Evolutionary conservation across 208 protist species (phyloP).

Genomic region (Phytomonas serpens): DNA sequence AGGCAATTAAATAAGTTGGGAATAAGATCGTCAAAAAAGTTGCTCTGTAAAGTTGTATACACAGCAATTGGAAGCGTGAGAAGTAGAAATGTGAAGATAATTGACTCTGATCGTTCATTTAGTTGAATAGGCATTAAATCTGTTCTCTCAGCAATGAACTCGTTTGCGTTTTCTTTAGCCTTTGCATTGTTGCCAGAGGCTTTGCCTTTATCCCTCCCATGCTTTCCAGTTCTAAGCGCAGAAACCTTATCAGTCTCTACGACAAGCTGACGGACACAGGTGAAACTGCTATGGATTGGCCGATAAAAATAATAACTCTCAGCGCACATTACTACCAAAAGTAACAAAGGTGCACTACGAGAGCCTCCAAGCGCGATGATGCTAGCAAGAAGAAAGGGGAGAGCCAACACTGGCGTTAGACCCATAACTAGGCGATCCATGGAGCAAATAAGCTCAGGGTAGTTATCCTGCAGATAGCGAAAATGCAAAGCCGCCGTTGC

Average conservation of each 20-base stretch:
- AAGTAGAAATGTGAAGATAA: constrained; percentile 56
- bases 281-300: constrained; percentile 71
- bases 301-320: constrained; percentile 68
- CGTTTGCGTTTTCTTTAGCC: constrained; percentile 10
- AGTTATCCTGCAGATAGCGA: constrained; percentile 68
- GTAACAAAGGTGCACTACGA: constrained; percentile 55
- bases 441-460: constrained; percentile 51
- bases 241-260: neutral
- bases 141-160: neutral
- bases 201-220: neutral
- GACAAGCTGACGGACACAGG: constrained; percentile 14
- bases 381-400: constrained; percentile 62
- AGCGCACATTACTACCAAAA: constrained; percentile 47
- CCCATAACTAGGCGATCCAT: constrained; percentile 64
- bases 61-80: constrained; percentile 45
- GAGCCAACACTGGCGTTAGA: constrained; percentile 44
- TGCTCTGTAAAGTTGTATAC: constrained; percentile 67
- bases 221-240: neutral
- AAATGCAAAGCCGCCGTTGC: constrained; percentile 67
- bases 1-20: constrained; percentile 54
- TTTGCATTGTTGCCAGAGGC: neutral
- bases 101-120: constrained; percentile 55
- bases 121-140: neutral
- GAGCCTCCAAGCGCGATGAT: constrained; percentile 53
- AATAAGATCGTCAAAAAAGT: constrained; percentile 43